Evolutionary conservation across 2,329 filamentous ascomycete species (phyloP).

Genomic region (Pseudopyrenochaeta lycopersici): DNA sequence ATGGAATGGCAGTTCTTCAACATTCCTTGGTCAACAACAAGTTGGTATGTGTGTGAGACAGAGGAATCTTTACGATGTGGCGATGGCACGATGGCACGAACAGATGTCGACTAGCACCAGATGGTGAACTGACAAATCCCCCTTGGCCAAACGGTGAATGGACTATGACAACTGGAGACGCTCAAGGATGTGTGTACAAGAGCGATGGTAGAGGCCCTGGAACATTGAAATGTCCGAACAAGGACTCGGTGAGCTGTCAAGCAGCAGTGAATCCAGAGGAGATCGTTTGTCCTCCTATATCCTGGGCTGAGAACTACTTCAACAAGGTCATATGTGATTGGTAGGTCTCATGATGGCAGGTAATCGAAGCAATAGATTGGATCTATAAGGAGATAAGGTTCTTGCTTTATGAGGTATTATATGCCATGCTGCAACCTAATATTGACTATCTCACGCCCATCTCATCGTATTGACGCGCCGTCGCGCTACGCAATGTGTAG

Average conservation of each 20-base stretch:
- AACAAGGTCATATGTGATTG: not conserved
- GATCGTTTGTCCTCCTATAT: not conserved
- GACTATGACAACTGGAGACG: not conserved
- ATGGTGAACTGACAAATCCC: conserved; percentile 1
- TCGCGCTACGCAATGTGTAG: too few species aligned
- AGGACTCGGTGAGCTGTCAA: not conserved
- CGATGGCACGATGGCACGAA: not conserved
- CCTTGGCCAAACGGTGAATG: conserved; percentile 2
- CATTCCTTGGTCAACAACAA: not conserved
- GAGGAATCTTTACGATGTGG: conserved; percentile 1
- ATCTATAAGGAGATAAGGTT: too few species aligned
- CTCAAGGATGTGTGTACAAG: conserved; percentile 1
- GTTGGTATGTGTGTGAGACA: not conserved
- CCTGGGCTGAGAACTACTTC: not conserved
- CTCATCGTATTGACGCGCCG: too few species aligned
- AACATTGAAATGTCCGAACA: conserved; percentile 3
- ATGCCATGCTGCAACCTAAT: too few species aligned
- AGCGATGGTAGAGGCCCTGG: conserved; percentile 2
- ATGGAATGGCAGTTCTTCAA: not conserved
- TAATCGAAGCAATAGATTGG: too few species aligned
- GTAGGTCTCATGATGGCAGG: not conserved
- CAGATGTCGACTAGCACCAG: not conserved
- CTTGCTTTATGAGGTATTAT: too few species aligned
- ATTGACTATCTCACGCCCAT: too few species aligned
- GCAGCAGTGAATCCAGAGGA: not conserved